Evolutionary conservation across 805 yeast species (phyloP).

Genomic region (Debaryomyces hansenii): DNA sequence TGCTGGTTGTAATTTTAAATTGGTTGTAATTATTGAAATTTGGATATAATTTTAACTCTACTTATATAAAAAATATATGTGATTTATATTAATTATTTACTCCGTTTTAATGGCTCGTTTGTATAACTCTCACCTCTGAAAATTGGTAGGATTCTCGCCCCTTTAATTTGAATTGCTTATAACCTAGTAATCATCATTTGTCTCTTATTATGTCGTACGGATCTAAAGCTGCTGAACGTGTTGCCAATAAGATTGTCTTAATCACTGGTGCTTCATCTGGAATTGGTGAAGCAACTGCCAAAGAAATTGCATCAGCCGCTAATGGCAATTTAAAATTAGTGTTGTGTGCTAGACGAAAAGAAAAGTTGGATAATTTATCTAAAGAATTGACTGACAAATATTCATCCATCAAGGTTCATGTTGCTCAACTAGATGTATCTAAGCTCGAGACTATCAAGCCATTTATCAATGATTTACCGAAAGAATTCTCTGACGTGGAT

Average conservation of each 20-base stretch:
- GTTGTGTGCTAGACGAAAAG: conserved; percentile 76
- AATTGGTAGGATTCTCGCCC: background rate
- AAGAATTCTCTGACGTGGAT: conserved; percentile 62
- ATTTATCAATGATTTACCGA: conserved; percentile 55
- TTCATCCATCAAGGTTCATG: conserved; percentile 57
- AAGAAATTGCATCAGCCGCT: conserved; percentile 77
- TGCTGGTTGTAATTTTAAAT: conserved; percentile 11
- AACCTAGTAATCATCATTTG: background rate
- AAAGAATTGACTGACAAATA: conserved; percentile 46
- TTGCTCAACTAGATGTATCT: conserved; percentile 50
- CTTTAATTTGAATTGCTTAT: background rate
- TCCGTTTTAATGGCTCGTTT: background rate
- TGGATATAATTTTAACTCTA: conserved; percentile 3
- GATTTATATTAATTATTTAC: conserved; percentile 1
- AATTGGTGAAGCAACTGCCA: conserved; percentile 90
- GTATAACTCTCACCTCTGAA: no score
- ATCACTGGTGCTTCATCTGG: conserved; percentile 98
- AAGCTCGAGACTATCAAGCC: conserved; percentile 42
- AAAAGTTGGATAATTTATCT: conserved; percentile 53
- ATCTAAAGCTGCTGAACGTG: conserved; percentile 71
- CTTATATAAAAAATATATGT: conserved; percentile 9
- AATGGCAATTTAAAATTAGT: conserved; percentile 69
- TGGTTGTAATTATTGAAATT: conserved; percentile 9
- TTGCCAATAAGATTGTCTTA: conserved; percentile 74
- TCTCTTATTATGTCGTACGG: conserved; percentile 60